Percentiles rank a stretch among this genome's conserved stretches.
phyloP scores from a whole-genome alignment of 352 stramenopile species.

The Thalassiosira livingstoniorum region DNA sequence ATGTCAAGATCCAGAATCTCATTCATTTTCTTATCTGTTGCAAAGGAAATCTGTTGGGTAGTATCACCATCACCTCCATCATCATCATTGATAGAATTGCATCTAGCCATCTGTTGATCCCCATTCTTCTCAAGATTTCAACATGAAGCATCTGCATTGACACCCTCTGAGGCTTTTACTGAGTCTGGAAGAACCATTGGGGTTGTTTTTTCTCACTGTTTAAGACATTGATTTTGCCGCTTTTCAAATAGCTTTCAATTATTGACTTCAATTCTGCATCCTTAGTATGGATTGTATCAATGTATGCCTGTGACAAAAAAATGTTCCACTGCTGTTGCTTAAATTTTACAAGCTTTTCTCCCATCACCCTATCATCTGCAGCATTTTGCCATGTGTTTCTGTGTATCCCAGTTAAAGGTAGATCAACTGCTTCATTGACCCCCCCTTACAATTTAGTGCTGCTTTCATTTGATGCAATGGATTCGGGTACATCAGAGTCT shows the following conservation, averaged over 20 bases:
- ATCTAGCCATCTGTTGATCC: background rate
- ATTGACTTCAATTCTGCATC: background rate
- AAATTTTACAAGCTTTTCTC: background rate
- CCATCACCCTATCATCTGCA: background rate
- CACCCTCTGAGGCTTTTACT: background rate
- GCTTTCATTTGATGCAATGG: background rate
- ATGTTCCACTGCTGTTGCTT: background rate
- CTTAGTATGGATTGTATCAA: background rate
- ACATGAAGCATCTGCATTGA: no score
- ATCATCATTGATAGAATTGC: background rate
- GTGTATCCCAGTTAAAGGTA: background rate
- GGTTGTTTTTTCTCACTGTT: background rate
- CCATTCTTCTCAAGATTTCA: no score
- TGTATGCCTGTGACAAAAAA: background rate
- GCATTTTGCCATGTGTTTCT: background rate
- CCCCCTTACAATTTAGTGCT: background rate
- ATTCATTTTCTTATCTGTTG: background rate
- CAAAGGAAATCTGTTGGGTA: background rate
- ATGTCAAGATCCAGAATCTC: background rate
- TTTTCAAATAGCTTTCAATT: background rate
- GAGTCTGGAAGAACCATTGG: background rate
- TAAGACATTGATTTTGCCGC: background rate
- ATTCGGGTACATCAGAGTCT: background rate
- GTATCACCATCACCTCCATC: background rate
- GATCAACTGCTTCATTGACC: background rate